phyloP scores from a whole-genome alignment of 164 flowering plant species.

The Piper betle region DNA sequence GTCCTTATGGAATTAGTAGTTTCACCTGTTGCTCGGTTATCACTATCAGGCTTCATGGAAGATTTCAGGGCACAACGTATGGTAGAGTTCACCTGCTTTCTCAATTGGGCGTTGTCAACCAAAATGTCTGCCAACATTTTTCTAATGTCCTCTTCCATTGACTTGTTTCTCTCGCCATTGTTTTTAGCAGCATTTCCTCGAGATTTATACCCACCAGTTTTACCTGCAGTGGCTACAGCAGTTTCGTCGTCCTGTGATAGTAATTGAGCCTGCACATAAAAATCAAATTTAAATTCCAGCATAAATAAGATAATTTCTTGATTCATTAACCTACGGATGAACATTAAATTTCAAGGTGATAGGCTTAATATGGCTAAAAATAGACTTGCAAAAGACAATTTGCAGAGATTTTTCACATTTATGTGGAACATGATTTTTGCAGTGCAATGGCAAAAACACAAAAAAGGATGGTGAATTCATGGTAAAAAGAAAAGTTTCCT shows the following conservation, averaged over 20 bases:
- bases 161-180: slow-evolving; percentile 13
- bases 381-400: no score
- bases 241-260: slow-evolving; percentile 29
- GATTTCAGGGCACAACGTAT: slow-evolving; percentile 33
- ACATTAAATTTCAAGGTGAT: no score
- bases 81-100: slow-evolving; percentile 57
- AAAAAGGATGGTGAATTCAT: no score
- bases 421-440: no score
- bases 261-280: slow-evolving; percentile 38
- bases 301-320: no score
- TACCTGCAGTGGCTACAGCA: slow-evolving; percentile 5
- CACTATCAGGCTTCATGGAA: slow-evolving; percentile 21
- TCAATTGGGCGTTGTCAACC: slow-evolving; percentile 45
- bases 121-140: slow-evolving; percentile 43
- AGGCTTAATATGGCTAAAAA: no score
- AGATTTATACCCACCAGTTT: slow-evolving; percentile 1
- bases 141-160: slow-evolving; percentile 31
- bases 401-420: no score
- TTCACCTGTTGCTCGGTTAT: slow-evolving; percentile 10
- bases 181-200: neutral
- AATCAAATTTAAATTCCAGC: neutral
- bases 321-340: no score
- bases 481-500: no score
- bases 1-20: slow-evolving; percentile 37
- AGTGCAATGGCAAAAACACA: no score